These are phyloP conservation scores for Olyra latifolia DNA, from an alignment of 176 grass and related monocot species.

Conservation along the genomic window DNA sequence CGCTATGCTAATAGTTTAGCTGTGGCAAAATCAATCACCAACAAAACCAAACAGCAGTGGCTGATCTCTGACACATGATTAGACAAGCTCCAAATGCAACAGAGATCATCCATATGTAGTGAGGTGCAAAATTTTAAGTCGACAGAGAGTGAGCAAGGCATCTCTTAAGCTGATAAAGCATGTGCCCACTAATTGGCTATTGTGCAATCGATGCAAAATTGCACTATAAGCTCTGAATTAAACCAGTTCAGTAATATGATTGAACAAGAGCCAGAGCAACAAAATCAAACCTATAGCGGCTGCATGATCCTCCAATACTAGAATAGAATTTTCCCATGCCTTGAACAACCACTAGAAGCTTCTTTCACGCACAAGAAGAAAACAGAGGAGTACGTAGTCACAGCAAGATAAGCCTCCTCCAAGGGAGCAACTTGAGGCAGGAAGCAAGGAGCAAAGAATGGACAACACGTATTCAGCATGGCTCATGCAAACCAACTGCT, in stretches of 20 bases:
- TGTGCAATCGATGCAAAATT: too few species aligned
- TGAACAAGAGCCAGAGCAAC: too few species aligned
- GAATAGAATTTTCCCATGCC: neutral
- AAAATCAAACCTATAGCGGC: neutral
- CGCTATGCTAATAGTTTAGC: too few species aligned
- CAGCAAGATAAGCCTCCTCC: constrained; percentile 30
- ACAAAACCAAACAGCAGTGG: too few species aligned
- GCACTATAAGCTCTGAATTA: too few species aligned
- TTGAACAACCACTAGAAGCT: constrained; percentile 20
- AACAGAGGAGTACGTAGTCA: constrained; percentile 1
- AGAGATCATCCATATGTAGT: neutral
- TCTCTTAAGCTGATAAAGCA: too few species aligned
- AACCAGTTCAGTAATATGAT: too few species aligned
- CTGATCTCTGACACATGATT: neutral
- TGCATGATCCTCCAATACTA: neutral
- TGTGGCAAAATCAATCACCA: too few species aligned
- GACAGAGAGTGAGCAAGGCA: too few species aligned
- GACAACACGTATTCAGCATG: constrained; percentile 53
- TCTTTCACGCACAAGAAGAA: neutral
- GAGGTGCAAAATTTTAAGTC: too few species aligned
- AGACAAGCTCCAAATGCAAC: neutral
- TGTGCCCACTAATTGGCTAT: too few species aligned
- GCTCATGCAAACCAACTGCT: constrained; percentile 53
- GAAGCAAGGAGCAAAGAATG: constrained; percentile 54
- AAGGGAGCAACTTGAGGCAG: constrained; percentile 26